A percentile compares a stretch with the other conserved stretches of the same genome.
Conservation (phyloP, 2,329 filamentous ascomycete genomes). For the Colletotrichum chlorophyti region DNA sequence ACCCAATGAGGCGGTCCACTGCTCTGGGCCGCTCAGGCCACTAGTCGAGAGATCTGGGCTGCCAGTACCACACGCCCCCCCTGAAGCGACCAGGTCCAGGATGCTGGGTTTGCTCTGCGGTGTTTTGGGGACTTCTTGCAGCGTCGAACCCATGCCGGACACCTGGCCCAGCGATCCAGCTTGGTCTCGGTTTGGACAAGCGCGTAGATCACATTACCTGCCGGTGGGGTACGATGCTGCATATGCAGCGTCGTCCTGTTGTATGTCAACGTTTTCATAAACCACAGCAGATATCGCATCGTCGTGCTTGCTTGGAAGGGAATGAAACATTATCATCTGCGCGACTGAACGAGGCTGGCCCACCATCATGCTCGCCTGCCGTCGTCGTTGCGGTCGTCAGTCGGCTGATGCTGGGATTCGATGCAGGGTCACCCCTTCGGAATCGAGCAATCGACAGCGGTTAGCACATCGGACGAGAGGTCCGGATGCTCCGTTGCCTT, state of each 20-base stretch:
- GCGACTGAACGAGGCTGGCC: constrained; percentile 23
- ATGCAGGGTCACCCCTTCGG: constrained; percentile 23
- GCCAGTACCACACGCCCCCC: too few species aligned
- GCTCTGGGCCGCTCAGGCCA: too few species aligned
- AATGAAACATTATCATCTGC: constrained; percentile 28
- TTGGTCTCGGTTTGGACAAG: constrained; percentile 23
- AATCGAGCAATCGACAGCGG: constrained; percentile 22
- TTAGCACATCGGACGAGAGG: constrained; percentile 13
- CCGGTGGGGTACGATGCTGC: constrained; percentile 13
- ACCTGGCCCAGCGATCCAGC: constrained; percentile 23
- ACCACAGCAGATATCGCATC: constrained; percentile 24
- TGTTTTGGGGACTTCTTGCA: too few species aligned
- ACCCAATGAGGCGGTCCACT: too few species aligned
- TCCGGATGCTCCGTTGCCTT: constrained; percentile 15
- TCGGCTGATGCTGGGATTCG: constrained; percentile 4
- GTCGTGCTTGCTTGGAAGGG: constrained; percentile 14
- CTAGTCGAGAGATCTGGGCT: constrained; percentile 1
- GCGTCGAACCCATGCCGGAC: constrained; percentile 6
- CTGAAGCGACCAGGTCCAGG: constrained; percentile 1
- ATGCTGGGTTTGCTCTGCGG: constrained; percentile 8
- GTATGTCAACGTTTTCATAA: too few species aligned
- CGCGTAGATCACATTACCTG: constrained; percentile 25
- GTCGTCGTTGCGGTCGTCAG: constrained; percentile 4
- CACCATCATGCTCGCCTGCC: not conserved
- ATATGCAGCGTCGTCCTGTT: too few species aligned